phyloP scores from a whole-genome alignment of 805 yeast species.

The Candida sithepensis region DNA sequence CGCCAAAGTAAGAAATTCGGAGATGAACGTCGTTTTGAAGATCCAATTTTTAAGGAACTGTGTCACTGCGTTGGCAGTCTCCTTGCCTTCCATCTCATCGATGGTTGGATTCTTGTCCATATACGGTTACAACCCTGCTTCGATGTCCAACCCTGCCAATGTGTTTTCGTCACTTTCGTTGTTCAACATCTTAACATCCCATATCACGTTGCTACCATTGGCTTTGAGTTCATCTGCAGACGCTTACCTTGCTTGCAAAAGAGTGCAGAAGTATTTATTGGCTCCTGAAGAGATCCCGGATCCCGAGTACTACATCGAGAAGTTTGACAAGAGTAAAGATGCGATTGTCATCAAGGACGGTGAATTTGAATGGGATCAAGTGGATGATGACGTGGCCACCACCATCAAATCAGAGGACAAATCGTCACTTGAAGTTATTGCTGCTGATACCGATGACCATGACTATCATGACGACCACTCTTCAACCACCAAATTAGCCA shows the following conservation, averaged over 20 bases:
- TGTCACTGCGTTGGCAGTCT: conserved; percentile 60
- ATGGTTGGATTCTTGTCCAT: conserved; percentile 50
- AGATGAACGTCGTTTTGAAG: conserved; percentile 55
- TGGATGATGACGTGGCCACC: conserved; percentile 15
- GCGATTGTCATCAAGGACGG: conserved; percentile 52
- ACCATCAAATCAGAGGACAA: too few relatives aligned
- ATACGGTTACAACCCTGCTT: conserved; percentile 32
- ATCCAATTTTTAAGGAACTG: conserved; percentile 64
- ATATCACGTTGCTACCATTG: conserved; percentile 66
- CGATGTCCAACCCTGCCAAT: conserved; percentile 49
- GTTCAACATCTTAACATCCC: conserved; percentile 58
- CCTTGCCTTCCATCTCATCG: conserved; percentile 69
- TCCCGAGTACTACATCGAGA: conserved; percentile 14
- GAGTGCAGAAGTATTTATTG: conserved; percentile 53
- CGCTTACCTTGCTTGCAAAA: conserved; percentile 54
- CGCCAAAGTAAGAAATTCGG: conserved; percentile 51
- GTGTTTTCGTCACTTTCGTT: conserved; percentile 69
- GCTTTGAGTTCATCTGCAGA: conserved; percentile 68
- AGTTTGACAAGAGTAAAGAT: conserved; percentile 20
- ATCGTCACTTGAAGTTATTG: too few relatives aligned
- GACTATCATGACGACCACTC: background rate
- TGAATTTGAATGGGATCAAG: conserved; percentile 63
- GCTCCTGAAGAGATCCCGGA: conserved; percentile 34
- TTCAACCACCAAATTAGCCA: background rate
- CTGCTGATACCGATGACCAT: too few relatives aligned